Percentiles rank a stretch among this genome's conserved stretches.
These are phyloP conservation scores for Ceratocystis papillata DNA, from an alignment of 2,329 filamentous ascomycete genomes.

Conservation along the genomic window DNA sequence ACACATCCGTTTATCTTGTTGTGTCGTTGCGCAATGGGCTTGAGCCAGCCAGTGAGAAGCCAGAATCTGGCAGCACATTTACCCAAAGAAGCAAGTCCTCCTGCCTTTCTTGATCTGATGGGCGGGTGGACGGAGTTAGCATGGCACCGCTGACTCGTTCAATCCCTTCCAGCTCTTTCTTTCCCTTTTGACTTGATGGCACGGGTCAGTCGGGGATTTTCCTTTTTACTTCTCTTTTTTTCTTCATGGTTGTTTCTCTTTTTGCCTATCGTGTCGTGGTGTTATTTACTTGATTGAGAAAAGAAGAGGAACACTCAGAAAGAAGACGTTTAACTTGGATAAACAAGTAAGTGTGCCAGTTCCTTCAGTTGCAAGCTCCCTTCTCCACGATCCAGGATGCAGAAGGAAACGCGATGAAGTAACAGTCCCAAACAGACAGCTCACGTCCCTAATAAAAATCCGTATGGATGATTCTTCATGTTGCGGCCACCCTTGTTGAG, in stretches of 20 bases:
- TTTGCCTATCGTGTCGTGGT: not conserved
- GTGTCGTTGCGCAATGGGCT: not conserved
- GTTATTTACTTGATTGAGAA: slow-evolving; percentile 4
- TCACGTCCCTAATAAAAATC: no score
- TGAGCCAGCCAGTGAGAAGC: slow-evolving; percentile 3
- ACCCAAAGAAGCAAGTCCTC: slow-evolving; percentile 2
- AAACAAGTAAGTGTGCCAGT: not conserved
- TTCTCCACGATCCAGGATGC: no score
- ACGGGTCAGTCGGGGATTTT: not conserved
- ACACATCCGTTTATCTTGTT: not conserved
- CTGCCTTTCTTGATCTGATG: not conserved
- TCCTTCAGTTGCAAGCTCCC: not conserved
- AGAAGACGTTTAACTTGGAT: not conserved
- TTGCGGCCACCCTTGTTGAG: no score
- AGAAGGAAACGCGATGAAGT: no score
- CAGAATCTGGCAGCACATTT: not conserved
- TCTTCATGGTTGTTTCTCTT: not conserved
- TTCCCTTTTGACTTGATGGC: not conserved
- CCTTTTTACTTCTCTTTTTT: not conserved
- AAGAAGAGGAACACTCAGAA: slow-evolving; percentile 1
- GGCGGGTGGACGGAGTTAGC: not conserved
- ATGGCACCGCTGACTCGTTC: not conserved
- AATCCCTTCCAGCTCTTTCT: not conserved
- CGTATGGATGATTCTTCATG: no score
- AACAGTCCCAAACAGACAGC: no score